phyloP scores from a whole-genome alignment of 805 yeast genomes.

The Pichia scutulata region DNA sequence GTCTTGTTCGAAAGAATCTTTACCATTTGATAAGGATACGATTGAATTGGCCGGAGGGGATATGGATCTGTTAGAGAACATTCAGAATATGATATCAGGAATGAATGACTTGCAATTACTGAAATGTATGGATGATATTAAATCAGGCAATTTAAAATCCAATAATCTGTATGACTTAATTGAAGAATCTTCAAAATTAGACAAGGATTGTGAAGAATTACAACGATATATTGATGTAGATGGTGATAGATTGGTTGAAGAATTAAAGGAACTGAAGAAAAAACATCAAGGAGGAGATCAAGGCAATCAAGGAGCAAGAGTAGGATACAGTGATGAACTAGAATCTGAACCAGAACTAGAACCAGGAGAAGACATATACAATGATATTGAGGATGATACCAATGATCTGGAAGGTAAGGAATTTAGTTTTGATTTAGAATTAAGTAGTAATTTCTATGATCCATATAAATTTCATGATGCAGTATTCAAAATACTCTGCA shows the following conservation, averaged over 20 bases:
- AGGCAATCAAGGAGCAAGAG: background rate
- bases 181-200: background rate
- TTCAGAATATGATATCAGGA: background rate
- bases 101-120: background rate
- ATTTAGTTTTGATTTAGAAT: slow-evolving; percentile 17
- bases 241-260: too few relatives aligned
- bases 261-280: background rate
- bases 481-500: slow-evolving; percentile 21
- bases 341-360: background rate
- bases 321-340: background rate
- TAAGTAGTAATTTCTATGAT: slow-evolving; percentile 11
- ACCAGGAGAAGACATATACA: background rate
- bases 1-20: background rate
- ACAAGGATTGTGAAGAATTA: background rate
- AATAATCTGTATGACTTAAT: background rate
- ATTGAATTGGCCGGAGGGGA: slow-evolving; percentile 1
- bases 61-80: background rate
- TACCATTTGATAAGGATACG: background rate
- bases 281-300: background rate
- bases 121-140: background rate
- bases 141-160: background rate
- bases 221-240: too few relatives aligned
- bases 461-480: slow-evolving; percentile 27
- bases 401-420: slow-evolving; percentile 13
- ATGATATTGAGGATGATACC: too few relatives aligned